Conservation (phyloP, 2,329 filamentous ascomycete genomes). For the Phialophora tarda region DNA sequence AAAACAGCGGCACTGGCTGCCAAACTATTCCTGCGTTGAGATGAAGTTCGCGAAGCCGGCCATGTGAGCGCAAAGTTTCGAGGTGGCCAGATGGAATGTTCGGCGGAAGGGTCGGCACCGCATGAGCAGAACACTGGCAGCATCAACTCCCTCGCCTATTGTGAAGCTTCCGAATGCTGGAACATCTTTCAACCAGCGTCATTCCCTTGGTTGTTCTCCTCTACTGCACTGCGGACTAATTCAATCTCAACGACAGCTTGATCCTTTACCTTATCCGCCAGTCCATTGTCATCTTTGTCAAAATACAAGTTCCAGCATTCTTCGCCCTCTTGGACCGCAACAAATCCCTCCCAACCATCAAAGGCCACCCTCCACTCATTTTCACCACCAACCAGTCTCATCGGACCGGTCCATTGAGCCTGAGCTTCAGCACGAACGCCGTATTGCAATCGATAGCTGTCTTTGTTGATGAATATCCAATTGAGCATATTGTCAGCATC, state of each 20-base stretch:
- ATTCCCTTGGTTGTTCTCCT: neutral
- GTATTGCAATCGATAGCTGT: slow-evolving; percentile 66
- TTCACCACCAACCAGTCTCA: slow-evolving; percentile 63
- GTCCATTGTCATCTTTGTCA: slow-evolving; percentile 50
- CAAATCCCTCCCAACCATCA: slow-evolving; percentile 46
- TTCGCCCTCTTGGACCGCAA: slow-evolving; percentile 50
- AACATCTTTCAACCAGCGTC: neutral
- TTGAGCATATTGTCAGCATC: slow-evolving; percentile 58
- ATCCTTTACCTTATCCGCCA: slow-evolving; percentile 55
- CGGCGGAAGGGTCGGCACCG: too few relatives aligned
- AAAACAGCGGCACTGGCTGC: neutral
- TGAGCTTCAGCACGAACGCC: slow-evolving; percentile 73
- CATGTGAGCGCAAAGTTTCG: too few relatives aligned
- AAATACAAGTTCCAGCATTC: slow-evolving; percentile 52
- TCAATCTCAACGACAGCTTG: slow-evolving; percentile 62
- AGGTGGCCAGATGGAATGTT: too few relatives aligned
- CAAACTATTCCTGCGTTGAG: neutral
- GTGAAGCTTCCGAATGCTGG: neutral
- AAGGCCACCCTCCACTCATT: slow-evolving; percentile 43
- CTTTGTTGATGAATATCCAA: slow-evolving; percentile 69
- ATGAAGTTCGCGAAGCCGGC: neutral
- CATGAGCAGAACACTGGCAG: neutral
- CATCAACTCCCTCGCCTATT: neutral
- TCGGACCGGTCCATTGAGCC: slow-evolving; percentile 71
- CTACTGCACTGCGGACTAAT: slow-evolving; percentile 43